These are phyloP conservation scores for Colletotrichum eleusines DNA, from an alignment of 2,329 filamentous ascomycete genomes.

Conservation along the genomic window DNA sequence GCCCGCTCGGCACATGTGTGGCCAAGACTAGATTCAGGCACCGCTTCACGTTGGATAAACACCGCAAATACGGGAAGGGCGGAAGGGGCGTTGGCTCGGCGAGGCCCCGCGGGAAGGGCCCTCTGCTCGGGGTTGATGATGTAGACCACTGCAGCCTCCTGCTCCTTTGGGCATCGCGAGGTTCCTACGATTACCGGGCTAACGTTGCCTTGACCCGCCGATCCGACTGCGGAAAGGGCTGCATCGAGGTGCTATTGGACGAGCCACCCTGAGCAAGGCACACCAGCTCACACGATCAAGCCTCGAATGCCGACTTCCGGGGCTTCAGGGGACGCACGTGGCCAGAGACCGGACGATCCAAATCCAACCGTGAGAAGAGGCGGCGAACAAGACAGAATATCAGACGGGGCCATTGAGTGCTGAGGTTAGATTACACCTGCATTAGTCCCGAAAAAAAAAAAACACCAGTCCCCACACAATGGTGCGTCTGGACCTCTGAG, in stretches of 20 bases:
- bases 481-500: slow-evolving; percentile 12
- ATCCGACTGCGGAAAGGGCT: slow-evolving; percentile 12
- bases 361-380: not conserved
- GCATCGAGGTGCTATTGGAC: slow-evolving; percentile 17
- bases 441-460: slow-evolving; percentile 17
- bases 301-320: slow-evolving; percentile 22
- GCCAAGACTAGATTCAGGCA: slow-evolving; percentile 5
- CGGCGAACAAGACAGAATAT: not conserved
- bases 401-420: slow-evolving; percentile 9
- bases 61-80: slow-evolving; percentile 13
- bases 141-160: slow-evolving; percentile 26
- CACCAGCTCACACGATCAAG: not conserved
- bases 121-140: slow-evolving; percentile 11
- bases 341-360: not conserved
- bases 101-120: not conserved
- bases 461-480: not conserved
- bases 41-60: slow-evolving; percentile 1
- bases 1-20: slow-evolving; percentile 11
- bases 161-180: slow-evolving; percentile 38
- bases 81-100: not conserved
- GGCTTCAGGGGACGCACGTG: not conserved
- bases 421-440: slow-evolving; percentile 36
- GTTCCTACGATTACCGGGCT: slow-evolving; percentile 24
- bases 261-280: not conserved
- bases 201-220: slow-evolving; percentile 14